Evolutionary conservation across 331 rosid species (phyloP), one percentile per base, ranked within the genome.

Genomic region (Prunus yedoensis): DNA sequence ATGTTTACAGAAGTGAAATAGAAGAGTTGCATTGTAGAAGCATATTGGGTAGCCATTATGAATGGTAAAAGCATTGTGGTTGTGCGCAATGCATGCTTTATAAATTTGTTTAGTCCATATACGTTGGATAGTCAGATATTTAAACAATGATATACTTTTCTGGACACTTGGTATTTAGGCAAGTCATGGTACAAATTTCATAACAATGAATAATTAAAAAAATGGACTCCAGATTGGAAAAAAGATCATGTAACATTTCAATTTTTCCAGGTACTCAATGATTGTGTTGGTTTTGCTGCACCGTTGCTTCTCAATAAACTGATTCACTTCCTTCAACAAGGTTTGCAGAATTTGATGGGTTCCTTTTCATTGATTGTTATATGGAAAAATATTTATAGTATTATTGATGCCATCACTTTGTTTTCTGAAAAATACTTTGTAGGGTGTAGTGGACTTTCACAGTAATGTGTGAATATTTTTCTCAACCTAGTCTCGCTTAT

Each of bases 291-390:
- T 80, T 94, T 92, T 87, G 93, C 75, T 70, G 99, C 95, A 83
- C 97, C 99, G 10, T 68, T 94, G 92, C 97, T 94, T 81, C 99
- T 94, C 89, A 94, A 94, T 83, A 91, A 81, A 87, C 88, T 94
- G 74, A 94, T 94, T 83, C 82, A 64, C 77, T 90, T 83, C 88
- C 99, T 94, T 78, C 95, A 91, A 77, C 87, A 87, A 92, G 97
- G 96, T 90, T 77, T 59, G 74, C 66, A 66, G 59, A 86, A 49
- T 51, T 74, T 60, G 58, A 58, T 80, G 70, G 57, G 23, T 41
- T 68, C 41, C 38, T 58, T 66, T 68, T 45, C 47, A n/a, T 25
- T 15, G 12, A 8, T 28, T 50, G 35, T 66, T 50, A 20, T 18
- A 30, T 47, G 53, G 20, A 62, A 66, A 78, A 73, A 61, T 8